A percentile compares a stretch with the other conserved stretches of the same genome.
Evolutionary conservation across 2,329 filamentous ascomycete species (phyloP).

Genomic region (Cryoendolithus antarcticus): DNA sequence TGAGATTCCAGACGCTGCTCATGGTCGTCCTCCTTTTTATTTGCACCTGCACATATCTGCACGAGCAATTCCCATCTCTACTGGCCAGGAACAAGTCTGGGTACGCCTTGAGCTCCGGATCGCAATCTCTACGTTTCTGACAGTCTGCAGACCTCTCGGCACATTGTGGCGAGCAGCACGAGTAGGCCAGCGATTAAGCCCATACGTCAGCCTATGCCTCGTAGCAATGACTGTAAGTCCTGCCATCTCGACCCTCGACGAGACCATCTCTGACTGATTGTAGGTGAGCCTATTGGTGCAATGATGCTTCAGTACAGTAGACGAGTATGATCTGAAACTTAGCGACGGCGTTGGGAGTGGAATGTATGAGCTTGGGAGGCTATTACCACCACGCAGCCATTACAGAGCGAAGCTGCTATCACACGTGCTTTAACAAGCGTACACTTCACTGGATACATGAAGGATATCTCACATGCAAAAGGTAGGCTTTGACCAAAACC

Average conservation of each 20-base stretch:
- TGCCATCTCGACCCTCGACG: too few species aligned
- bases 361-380: too few species aligned
- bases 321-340: too few species aligned
- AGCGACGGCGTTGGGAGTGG: too few species aligned
- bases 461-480: too few species aligned
- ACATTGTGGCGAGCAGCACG: constrained; percentile 95
- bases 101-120: constrained; percentile 39
- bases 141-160: constrained; percentile 36
- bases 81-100: constrained; percentile 90
- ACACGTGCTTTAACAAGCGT: too few species aligned
- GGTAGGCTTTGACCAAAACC: too few species aligned
- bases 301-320: too few species aligned
- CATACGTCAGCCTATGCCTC: constrained; percentile 90
- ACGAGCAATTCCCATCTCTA: constrained; percentile 76
- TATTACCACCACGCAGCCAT: too few species aligned
- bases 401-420: too few species aligned
- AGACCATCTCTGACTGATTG: too few species aligned
- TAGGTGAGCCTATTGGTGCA: constrained; percentile 5
- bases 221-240: constrained; percentile 85
- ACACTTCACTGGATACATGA: too few species aligned
- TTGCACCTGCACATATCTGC: constrained; percentile 89
- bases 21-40: constrained; percentile 89
- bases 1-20: constrained; percentile 97
- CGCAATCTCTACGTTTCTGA: neutral
- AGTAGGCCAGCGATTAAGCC: constrained; percentile 83